phyloP scores from a whole-genome alignment of 257 asterid species.

The Salvia rosmarinus region DNA sequence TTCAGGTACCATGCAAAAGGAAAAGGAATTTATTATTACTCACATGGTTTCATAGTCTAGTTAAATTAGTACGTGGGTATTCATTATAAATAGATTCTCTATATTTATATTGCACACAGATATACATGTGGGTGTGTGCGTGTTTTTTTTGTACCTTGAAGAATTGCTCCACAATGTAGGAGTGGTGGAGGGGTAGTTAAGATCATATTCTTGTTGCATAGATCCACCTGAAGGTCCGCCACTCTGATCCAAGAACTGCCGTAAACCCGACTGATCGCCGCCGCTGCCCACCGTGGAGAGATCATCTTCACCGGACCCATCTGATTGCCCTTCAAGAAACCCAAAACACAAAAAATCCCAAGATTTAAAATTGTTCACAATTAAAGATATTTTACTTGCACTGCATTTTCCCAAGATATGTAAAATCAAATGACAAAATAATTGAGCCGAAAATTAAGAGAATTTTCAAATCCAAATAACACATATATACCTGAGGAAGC shows the following conservation, averaged over 20 bases:
- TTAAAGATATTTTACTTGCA: not conserved
- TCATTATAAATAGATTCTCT: not conserved
- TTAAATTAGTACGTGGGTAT: conserved; percentile 37
- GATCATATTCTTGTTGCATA: conserved; percentile 53
- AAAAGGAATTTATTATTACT: conserved; percentile 44
- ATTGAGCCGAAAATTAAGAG: not conserved
- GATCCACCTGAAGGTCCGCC: conserved; percentile 65
- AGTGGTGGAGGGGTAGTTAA: conserved; percentile 52
- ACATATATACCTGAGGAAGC: conserved; percentile 79
- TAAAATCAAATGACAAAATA: not conserved
- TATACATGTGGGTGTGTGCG: conserved; percentile 26
- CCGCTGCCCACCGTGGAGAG: conserved; percentile 69
- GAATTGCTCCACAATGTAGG: conserved; percentile 87
- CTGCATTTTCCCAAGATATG: not conserved
- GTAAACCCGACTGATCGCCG: conserved; percentile 47
- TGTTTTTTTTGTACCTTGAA: conserved; percentile 55
- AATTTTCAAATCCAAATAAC: not conserved
- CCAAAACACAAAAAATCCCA: not conserved
- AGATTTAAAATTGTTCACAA: conserved; percentile 4
- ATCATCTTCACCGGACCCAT: conserved; percentile 93
- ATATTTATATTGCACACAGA: conserved; percentile 7
- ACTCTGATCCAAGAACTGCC: conserved; percentile 63
- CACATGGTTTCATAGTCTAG: conserved; percentile 27
- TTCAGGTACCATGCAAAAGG: conserved; percentile 75
- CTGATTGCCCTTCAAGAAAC: conserved; percentile 73